Conservation (phyloP, 768 basidiomycete genomes). For the Mycena sanguinolenta region DNA sequence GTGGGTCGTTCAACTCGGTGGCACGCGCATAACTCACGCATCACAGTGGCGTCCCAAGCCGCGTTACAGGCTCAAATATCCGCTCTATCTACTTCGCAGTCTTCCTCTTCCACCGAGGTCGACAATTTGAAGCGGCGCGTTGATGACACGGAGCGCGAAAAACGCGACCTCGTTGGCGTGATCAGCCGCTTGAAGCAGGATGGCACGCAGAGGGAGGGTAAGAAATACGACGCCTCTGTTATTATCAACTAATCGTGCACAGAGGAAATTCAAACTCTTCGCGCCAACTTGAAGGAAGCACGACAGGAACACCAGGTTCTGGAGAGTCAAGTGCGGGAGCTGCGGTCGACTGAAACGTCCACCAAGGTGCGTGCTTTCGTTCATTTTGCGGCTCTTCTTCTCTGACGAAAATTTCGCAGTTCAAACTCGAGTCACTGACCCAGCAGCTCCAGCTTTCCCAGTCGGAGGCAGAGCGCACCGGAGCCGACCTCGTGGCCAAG, state of each 20-base stretch:
- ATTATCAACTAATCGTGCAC: constrained; percentile 33
- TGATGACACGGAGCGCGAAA: constrained; percentile 89
- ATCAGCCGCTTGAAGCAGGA: constrained; percentile 89
- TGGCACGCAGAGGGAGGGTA: constrained; percentile 80
- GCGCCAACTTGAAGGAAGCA: constrained; percentile 78
- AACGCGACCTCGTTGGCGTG: constrained; percentile 87
- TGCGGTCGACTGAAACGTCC: constrained; percentile 81
- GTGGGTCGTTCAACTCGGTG: constrained; percentile 55
- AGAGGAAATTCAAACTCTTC: constrained; percentile 83
- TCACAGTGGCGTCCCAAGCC: constrained; percentile 58
- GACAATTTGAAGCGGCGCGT: constrained; percentile 70
- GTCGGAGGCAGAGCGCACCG: constrained; percentile 80
- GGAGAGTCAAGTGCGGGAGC: constrained; percentile 78
- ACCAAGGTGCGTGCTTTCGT: constrained; percentile 66
- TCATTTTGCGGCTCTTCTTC: constrained; percentile 2
- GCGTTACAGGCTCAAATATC: constrained; percentile 69
- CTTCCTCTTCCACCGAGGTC: constrained; percentile 73
- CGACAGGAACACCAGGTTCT: constrained; percentile 78
- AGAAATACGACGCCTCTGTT: constrained; percentile 6
- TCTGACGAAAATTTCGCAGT: constrained; percentile 58
- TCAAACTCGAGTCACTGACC: constrained; percentile 86
- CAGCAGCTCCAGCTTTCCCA: constrained; percentile 87
- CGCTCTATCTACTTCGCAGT: constrained; percentile 68
- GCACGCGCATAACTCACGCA: constrained; percentile 29
- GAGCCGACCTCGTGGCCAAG: constrained; percentile 76